Base-by-base conservation (phyloP, 208 protist species). In the Leishmania braziliensis region DNA sequence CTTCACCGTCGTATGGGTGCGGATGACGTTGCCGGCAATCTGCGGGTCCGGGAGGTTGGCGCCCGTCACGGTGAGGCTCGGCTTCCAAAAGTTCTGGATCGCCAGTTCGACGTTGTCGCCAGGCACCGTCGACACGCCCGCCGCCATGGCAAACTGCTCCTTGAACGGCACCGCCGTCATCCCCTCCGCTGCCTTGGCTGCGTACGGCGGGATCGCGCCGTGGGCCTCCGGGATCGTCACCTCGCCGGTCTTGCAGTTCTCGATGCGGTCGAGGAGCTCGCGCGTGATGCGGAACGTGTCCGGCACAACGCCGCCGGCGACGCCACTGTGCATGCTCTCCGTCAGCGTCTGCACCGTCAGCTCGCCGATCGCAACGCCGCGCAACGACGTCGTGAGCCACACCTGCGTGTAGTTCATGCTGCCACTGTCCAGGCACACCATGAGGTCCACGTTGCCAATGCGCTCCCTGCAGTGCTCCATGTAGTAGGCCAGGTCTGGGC, bases 361-460 rank as follows among this genome's bases (percentile, higher is more conserved):
- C 48, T 90, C 83, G 62, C 97, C 98, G 63, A 79, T 89, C 3
- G 90, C 75, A 12, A 98, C 83, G 53, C 98, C 98, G 74, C 98
- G 95, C 51, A 99, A 88, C 8, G 95, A 98, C 16, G 94, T 97
- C 66, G 97, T 99, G 43, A 98, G 88, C 97, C 97, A 99, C 48
- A 99, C 73, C 83, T 98, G 92, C n/a, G 98, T 90, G 81, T 99
- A 99, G 80, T 98, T 98, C 75, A 96, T 88, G 76, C 85, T 88
- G 69, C 98, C 98, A 84, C 90, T 95, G 88, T 99, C 98, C 23
- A 99, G 87, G 84, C 97, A 99, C n/a, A 99, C 86, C 80, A 99
- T 92, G 8, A 99, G 82, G 71, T 94, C 89, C 36, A 96, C 88
- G 77, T 91, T 89, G 14, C 95, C 95, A 63, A 98, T 97, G 18